These are phyloP conservation scores for Raphanus hybrid DNA, from an alignment of 441 rosid species.

Conservation along the genomic window DNA sequence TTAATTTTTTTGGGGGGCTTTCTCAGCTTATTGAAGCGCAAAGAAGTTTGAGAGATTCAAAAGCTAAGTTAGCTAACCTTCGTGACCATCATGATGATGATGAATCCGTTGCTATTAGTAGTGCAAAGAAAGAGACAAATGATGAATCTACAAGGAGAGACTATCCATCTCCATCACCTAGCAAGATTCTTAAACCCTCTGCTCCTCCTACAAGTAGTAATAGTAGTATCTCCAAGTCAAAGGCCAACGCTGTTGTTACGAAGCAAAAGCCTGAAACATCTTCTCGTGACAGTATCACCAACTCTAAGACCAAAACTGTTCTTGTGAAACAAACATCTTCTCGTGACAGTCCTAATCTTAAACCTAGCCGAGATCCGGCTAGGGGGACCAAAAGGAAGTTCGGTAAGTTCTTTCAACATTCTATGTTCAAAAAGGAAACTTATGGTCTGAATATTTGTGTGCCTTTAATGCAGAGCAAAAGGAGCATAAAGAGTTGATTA, in stretches of 20 bases:
- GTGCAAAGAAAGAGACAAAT: background rate
- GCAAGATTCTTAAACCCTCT: constrained; percentile 28
- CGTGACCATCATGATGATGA: constrained; percentile 45
- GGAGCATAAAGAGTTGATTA: constrained; percentile 76
- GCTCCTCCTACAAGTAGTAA: constrained; percentile 13
- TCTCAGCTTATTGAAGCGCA: constrained; percentile 74
- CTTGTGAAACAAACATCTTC: constrained; percentile 44
- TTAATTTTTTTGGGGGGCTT: constrained; percentile 8
- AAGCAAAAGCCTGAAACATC: constrained; percentile 52
- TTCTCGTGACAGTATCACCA: constrained; percentile 36
- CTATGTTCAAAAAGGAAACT: too few species aligned
- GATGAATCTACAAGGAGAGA: constrained; percentile 49
- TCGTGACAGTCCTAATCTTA: constrained; percentile 41
- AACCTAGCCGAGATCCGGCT: constrained; percentile 46
- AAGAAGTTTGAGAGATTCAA: constrained; percentile 60
- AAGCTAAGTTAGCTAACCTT: constrained; percentile 61
- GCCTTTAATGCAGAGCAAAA: constrained; percentile 69
- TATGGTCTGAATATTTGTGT: too few species aligned
- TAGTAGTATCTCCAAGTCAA: constrained; percentile 31
- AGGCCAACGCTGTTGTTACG: constrained; percentile 31
- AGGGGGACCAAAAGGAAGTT: constrained; percentile 71
- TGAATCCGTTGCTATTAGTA: background rate
- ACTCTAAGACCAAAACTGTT: constrained; percentile 33
- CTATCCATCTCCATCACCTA: constrained; percentile 41
- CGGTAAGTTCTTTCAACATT: too few species aligned